These are phyloP conservation scores for Thalassiosira ordinaria DNA, from an alignment of 352 stramenopile species.

Conservation along the genomic window DNA sequence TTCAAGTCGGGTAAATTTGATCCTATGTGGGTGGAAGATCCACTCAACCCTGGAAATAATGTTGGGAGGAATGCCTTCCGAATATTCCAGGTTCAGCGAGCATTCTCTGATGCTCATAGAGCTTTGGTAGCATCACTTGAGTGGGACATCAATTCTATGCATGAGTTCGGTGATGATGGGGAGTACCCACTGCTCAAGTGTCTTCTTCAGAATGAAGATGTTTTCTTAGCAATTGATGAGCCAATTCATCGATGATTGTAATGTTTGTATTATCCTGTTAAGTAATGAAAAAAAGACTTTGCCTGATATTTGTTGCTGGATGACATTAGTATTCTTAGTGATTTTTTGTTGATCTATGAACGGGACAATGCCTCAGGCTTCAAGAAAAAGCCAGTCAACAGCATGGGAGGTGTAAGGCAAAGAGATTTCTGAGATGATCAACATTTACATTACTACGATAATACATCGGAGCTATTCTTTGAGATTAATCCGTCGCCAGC, in stretches of 20 bases:
- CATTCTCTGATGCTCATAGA: slow-evolving; percentile 84
- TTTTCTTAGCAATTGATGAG: slow-evolving; percentile 72
- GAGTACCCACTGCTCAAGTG: slow-evolving; percentile 82
- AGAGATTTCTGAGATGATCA: too few species aligned
- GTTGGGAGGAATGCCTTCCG: slow-evolving; percentile 95
- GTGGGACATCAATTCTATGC: slow-evolving; percentile 77
- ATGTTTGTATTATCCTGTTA: too few species aligned
- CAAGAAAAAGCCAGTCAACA: too few species aligned
- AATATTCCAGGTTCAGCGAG: slow-evolving; percentile 86
- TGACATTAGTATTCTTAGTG: too few species aligned
- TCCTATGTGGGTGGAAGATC: slow-evolving; percentile 95
- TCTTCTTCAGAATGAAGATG: slow-evolving; percentile 82
- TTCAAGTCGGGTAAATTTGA: slow-evolving; percentile 83
- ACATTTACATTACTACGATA: too few species aligned
- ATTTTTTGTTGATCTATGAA: too few species aligned
- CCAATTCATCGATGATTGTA: slow-evolving; percentile 26
- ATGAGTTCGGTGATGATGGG: slow-evolving; percentile 61
- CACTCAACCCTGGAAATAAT: slow-evolving; percentile 93
- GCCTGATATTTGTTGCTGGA: too few species aligned
- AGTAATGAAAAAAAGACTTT: too few species aligned
- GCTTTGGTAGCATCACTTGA: slow-evolving; percentile 81
- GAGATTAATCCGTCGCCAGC: too few species aligned
- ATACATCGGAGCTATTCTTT: too few species aligned
- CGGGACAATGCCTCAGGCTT: too few species aligned
- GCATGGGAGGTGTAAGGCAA: too few species aligned